Conservation (phyloP, 306 rosid species). For the Lathyrus oleraceus region DNA sequence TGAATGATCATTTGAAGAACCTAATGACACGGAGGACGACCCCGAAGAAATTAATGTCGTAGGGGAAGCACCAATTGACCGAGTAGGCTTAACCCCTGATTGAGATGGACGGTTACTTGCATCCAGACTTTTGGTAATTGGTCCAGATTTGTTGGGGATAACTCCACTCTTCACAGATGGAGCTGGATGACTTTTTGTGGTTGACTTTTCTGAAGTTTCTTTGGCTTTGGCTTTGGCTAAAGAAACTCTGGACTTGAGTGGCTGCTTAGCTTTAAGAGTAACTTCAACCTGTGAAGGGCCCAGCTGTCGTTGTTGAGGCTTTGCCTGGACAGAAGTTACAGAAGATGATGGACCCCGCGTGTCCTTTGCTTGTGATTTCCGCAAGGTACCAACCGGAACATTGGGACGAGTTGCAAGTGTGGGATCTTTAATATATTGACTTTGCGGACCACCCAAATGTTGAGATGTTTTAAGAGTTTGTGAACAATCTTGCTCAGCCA, state of each 20-base stretch:
- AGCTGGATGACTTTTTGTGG: slow-evolving; percentile 67
- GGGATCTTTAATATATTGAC: slow-evolving; percentile 54
- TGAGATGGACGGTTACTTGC: slow-evolving; percentile 48
- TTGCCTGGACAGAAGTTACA: slow-evolving; percentile 44
- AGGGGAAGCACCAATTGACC: slow-evolving; percentile 47
- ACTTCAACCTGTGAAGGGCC: slow-evolving; percentile 47
- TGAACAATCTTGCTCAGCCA: slow-evolving; percentile 48
- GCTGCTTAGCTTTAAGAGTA: slow-evolving; percentile 46
- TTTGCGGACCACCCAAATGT: slow-evolving; percentile 46
- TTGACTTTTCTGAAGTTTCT: slow-evolving; percentile 56
- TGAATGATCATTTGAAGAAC: slow-evolving; percentile 47
- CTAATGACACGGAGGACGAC: slow-evolving; percentile 28
- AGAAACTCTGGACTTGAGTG: slow-evolving; percentile 41
- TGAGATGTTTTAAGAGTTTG: slow-evolving; percentile 50
- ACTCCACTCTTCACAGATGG: slow-evolving; percentile 75
- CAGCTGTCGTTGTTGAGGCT: slow-evolving; percentile 42
- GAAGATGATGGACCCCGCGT: slow-evolving; percentile 51
- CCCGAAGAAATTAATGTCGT: slow-evolving; percentile 33
- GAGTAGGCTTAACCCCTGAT: slow-evolving; percentile 45
- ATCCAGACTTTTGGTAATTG: slow-evolving; percentile 44
- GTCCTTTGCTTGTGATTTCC: slow-evolving; percentile 54
- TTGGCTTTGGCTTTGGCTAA: slow-evolving; percentile 48
- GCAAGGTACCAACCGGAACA: slow-evolving; percentile 43
- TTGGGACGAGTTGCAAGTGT: slow-evolving; percentile 41
- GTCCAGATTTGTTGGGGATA: slow-evolving; percentile 44